These are phyloP conservation scores for Pseudocercospora vitis DNA, from an alignment of 2,329 filamentous ascomycete genomes.

Conservation along the genomic window DNA sequence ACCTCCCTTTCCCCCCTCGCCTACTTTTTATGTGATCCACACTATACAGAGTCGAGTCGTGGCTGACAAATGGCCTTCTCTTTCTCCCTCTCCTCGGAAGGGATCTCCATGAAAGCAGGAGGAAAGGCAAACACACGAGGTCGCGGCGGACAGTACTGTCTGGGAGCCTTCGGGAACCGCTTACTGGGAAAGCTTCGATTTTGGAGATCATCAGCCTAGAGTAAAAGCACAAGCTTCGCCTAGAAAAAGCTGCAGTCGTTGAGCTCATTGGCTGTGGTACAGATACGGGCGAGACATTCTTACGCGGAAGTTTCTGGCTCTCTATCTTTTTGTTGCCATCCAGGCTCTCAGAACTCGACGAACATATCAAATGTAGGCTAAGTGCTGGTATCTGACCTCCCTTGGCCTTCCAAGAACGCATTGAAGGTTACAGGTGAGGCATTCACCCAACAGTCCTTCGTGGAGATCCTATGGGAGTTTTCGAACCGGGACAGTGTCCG, in stretches of 20 bases:
- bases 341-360: constrained; percentile 13
- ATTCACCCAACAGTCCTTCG: too few species aligned
- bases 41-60: too few species aligned
- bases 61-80: constrained; percentile 38
- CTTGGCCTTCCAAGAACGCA: too few species aligned
- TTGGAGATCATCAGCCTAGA: constrained; percentile 35
- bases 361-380: too few species aligned
- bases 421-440: too few species aligned
- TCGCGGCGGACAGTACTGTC: constrained; percentile 22
- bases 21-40: constrained; percentile 7
- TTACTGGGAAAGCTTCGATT: constrained; percentile 29
- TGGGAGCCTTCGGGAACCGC: constrained; percentile 42
- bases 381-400: too few species aligned
- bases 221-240: constrained; percentile 38
- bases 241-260: constrained; percentile 64
- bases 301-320: background rate
- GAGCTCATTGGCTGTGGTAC: constrained; percentile 61
- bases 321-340: background rate
- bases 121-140: constrained; percentile 35
- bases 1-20: background rate
- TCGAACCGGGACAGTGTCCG: too few species aligned
- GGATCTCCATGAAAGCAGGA: constrained; percentile 32
- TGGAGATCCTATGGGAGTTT: too few species aligned
- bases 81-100: constrained; percentile 26
- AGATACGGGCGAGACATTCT: constrained; percentile 65